Evolutionary conservation across 2,329 filamentous ascomycete species (phyloP).

Genomic region (Atkinsonella texensis): DNA sequence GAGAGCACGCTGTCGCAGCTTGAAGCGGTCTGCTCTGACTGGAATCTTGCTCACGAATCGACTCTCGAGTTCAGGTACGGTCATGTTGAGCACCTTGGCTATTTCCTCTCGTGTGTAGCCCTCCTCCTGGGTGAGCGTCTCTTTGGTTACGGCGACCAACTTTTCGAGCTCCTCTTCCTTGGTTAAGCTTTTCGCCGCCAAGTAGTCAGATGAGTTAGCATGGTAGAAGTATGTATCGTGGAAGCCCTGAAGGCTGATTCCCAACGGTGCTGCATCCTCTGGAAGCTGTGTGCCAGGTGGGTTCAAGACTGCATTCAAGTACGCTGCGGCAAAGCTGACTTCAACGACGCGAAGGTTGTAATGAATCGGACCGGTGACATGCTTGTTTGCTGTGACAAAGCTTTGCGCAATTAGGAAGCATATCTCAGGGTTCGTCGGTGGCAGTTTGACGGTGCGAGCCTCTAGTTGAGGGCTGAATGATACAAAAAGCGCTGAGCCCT

Average conservation of each 20-base stretch:
- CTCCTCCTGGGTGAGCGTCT: conserved; percentile 62
- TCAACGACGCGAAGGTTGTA: conserved; percentile 97
- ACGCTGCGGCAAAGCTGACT: conserved; percentile 74
- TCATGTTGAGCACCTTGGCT: conserved; percentile 55
- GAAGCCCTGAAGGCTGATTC: conserved; percentile 73
- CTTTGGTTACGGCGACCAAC: conserved; percentile 56
- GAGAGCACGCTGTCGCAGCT: conserved; percentile 72
- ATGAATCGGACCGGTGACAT: conserved; percentile 82
- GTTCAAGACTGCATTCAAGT: conserved; percentile 47
- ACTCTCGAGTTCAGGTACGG: conserved; percentile 58
- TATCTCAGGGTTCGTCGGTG: conserved; percentile 67
- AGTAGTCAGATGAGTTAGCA: conserved; percentile 24
- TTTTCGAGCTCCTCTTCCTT: conserved; percentile 58
- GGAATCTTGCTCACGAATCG: conserved; percentile 82
- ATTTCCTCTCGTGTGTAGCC: conserved; percentile 87
- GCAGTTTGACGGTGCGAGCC: conserved; percentile 70
- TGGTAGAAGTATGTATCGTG: conserved; percentile 67
- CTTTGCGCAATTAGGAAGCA: conserved; percentile 91
- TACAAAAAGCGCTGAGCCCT: conserved; percentile 78
- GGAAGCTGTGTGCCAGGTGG: conserved; percentile 50
- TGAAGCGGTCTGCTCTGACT: conserved; percentile 77
- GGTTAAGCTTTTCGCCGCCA: conserved; percentile 29
- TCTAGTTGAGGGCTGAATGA: conserved; percentile 72
- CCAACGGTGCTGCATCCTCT: conserved; percentile 69
- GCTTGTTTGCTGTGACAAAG: conserved; percentile 89